Conservation (phyloP, 1,284 basidiomycete species). For the Microbotryomycetes sp. region DNA sequence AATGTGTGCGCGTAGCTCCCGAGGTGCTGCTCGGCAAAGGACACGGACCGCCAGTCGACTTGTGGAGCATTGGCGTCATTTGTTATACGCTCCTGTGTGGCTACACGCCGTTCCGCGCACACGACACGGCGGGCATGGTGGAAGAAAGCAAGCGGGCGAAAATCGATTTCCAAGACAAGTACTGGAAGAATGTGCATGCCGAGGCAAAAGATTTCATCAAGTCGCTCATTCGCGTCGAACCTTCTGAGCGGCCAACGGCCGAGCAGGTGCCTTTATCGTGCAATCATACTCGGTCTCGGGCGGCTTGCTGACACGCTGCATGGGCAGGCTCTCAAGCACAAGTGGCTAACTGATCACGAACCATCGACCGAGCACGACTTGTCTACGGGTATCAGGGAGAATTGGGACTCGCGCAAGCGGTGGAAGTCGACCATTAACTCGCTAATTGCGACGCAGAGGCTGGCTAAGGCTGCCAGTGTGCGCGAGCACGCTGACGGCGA, state of each 20-base stretch:
- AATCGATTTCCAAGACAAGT: constrained; percentile 84
- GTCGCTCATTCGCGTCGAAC: constrained; percentile 64
- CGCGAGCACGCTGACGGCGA: background rate
- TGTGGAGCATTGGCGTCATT: constrained; percentile 82
- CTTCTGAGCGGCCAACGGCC: constrained; percentile 63
- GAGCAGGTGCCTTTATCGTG: constrained; percentile 64
- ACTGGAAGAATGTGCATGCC: constrained; percentile 80
- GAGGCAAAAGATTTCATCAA: constrained; percentile 81
- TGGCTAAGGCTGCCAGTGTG: constrained; percentile 1
- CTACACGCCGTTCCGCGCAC: constrained; percentile 79
- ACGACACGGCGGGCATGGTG: constrained; percentile 66
- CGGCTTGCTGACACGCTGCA: constrained; percentile 28
- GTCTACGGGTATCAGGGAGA: constrained; percentile 58
- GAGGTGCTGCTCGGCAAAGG: constrained; percentile 78
- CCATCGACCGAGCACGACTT: constrained; percentile 64
- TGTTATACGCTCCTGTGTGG: constrained; percentile 57
- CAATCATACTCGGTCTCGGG: too few relatives aligned
- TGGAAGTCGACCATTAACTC: constrained; percentile 31
- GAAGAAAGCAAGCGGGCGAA: constrained; percentile 74
- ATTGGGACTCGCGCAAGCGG: constrained; percentile 44
- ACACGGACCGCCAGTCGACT: constrained; percentile 84
- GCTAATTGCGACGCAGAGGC: constrained; percentile 19
- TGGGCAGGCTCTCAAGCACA: background rate
- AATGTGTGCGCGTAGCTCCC: constrained; percentile 23
- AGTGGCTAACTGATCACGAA: constrained; percentile 62